Percentiles rank a stretch among this genome's conserved stretches.
phyloP scores from a whole-genome alignment of 345 rosid species.

The Melaleuca quinquenervia region DNA sequence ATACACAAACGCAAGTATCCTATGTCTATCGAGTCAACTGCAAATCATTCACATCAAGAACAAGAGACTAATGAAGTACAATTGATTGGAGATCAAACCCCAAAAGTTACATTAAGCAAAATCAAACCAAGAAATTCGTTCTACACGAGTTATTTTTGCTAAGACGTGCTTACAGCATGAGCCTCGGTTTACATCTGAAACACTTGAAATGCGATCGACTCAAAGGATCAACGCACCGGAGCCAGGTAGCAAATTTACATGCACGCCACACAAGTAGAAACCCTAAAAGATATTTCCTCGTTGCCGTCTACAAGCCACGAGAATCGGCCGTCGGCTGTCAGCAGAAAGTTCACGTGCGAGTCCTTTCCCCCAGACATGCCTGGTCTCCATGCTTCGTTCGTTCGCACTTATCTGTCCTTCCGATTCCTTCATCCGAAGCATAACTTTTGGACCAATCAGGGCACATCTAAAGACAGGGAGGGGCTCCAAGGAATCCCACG shows the following conservation, averaged over 20 bases:
- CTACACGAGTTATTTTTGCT: background rate
- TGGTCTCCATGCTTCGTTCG: background rate
- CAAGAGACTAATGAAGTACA: background rate
- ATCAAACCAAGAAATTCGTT: background rate
- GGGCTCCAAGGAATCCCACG: background rate
- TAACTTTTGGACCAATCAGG: background rate
- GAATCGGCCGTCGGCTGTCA: background rate
- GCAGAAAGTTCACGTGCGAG: background rate
- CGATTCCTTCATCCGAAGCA: background rate
- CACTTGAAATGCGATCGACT: background rate
- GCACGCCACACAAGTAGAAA: background rate
- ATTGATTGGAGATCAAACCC: background rate
- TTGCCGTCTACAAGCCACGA: background rate
- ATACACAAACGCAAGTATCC: too few relatives aligned
- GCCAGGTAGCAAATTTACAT: background rate
- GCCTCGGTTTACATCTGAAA: background rate
- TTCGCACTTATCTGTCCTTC: background rate
- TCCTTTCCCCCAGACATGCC: background rate
- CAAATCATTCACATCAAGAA: background rate
- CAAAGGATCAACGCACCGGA: background rate
- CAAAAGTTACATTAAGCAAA: background rate
- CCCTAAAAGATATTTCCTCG: background rate
- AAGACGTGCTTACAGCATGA: background rate
- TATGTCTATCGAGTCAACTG: background rate
- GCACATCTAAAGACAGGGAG: background rate